Conservation (phyloP, 2,329 filamentous ascomycete species). For the Magnaporthales sp. region DNA sequence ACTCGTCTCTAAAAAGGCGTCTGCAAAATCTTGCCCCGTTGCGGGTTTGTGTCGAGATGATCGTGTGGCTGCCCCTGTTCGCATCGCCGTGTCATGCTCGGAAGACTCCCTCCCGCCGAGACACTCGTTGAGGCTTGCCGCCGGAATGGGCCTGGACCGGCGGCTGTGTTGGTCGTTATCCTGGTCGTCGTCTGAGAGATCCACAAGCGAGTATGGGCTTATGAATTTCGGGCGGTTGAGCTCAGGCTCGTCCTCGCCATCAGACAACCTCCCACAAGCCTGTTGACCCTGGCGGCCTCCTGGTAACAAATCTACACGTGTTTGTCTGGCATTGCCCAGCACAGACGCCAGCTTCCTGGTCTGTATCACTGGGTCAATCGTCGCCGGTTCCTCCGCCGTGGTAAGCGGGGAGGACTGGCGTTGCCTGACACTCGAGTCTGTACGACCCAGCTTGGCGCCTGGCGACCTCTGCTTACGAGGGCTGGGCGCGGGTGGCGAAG, state of each 20-base stretch:
- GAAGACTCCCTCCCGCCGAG: neutral
- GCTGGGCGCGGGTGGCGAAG: slow-evolving; percentile 34
- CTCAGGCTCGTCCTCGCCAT: neutral
- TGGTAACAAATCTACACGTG: neutral
- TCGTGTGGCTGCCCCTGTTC: neutral
- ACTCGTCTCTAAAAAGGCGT: neutral
- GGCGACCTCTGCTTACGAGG: slow-evolving; percentile 26
- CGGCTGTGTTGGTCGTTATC: neutral
- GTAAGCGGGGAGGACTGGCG: neutral
- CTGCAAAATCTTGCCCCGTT: neutral
- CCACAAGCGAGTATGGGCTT: neutral
- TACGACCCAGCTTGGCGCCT: neutral
- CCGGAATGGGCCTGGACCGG: neutral
- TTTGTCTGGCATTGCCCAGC: neutral
- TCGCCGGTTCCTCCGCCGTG: neutral
- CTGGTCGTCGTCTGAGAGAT: neutral
- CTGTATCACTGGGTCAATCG: neutral
- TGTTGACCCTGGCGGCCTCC: neutral
- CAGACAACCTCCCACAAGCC: neutral
- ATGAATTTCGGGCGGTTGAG: neutral
- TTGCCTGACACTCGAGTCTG: neutral
- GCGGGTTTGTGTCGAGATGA: neutral
- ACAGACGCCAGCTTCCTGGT: neutral
- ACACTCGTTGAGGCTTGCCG: neutral
- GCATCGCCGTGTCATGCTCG: neutral